Conservation (phyloP, 1,284 basidiomycete species). For the Cryptococcus sp. region DNA sequence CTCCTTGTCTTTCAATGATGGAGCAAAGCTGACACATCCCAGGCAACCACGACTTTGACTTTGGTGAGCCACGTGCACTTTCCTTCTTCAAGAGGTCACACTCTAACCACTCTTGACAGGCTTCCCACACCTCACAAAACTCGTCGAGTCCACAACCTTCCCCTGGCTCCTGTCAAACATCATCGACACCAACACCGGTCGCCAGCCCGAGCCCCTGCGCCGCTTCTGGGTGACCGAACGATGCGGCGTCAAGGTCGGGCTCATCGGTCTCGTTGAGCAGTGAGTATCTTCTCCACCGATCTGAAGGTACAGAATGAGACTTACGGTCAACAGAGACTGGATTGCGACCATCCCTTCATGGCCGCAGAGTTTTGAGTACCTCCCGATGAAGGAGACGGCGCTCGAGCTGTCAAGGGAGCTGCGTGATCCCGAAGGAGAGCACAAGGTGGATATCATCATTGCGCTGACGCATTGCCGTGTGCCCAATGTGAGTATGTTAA, state of each 20-base stretch:
- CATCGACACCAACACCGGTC: conserved; percentile 61
- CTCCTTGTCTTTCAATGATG: neutral
- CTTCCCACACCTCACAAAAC: conserved; percentile 71
- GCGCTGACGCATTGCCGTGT: conserved; percentile 76
- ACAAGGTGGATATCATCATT: conserved; percentile 72
- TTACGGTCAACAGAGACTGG: conserved; percentile 61
- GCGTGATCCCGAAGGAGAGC: conserved; percentile 65
- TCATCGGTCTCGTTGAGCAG: conserved; percentile 82
- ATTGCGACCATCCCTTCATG: conserved; percentile 79
- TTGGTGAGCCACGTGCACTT: conserved; percentile 51
- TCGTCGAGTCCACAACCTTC: conserved; percentile 67
- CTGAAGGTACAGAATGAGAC: neutral
- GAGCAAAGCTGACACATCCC: neutral
- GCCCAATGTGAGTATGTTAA: conserved; percentile 56
- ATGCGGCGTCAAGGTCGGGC: conserved; percentile 65
- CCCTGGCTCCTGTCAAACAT: conserved; percentile 73
- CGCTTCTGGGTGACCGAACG: conserved; percentile 65
- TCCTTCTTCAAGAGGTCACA: neutral
- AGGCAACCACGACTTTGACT: conserved; percentile 86
- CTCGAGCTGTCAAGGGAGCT: conserved; percentile 65
- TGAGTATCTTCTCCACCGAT: conserved; percentile 31
- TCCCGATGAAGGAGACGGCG: conserved; percentile 64
- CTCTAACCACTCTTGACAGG: conserved; percentile 51
- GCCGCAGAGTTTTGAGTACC: conserved; percentile 68
- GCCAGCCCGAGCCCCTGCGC: conserved; percentile 58